A percentile compares a stretch with the other conserved stretches of the same genome.
phyloP scores from a whole-genome alignment of 2,329 filamentous ascomycete genomes.

The Colletotrichum sp. region DNA sequence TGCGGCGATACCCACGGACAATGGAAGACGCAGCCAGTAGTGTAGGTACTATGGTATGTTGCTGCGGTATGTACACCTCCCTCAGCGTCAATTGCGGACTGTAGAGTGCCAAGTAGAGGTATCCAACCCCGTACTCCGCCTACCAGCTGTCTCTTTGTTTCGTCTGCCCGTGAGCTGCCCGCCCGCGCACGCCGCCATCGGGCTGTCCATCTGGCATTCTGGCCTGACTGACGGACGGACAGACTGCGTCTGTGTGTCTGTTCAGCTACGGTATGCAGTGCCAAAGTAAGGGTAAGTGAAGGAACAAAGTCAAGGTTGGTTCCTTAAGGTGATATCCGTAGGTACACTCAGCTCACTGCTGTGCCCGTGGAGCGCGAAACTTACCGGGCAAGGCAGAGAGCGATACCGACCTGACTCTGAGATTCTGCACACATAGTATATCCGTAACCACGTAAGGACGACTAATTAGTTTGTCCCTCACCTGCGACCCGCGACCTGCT shows the following conservation, averaged over 20 bases:
- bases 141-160: background rate
- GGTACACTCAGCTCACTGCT: background rate
- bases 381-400: background rate
- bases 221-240: background rate
- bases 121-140: background rate
- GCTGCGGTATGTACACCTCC: background rate
- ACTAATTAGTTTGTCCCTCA: background rate
- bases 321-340: background rate
- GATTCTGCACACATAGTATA: background rate
- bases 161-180: background rate
- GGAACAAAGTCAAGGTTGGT: background rate
- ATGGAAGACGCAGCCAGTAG: background rate
- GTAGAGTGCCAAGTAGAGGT: background rate
- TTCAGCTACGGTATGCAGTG: background rate
- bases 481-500: background rate
- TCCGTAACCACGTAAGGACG: background rate
- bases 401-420: background rate
- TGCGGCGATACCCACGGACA: background rate
- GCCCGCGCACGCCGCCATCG: background rate
- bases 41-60: background rate
- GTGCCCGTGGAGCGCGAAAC: background rate
- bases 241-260: constrained; percentile 1
- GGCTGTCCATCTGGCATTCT: background rate
- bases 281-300: background rate
- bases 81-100: background rate